Percentiles rank a stretch among this genome's conserved stretches.
Conservation (phyloP, 768 basidiomycete genomes). For the Paxillus ammoniavirescens region DNA sequence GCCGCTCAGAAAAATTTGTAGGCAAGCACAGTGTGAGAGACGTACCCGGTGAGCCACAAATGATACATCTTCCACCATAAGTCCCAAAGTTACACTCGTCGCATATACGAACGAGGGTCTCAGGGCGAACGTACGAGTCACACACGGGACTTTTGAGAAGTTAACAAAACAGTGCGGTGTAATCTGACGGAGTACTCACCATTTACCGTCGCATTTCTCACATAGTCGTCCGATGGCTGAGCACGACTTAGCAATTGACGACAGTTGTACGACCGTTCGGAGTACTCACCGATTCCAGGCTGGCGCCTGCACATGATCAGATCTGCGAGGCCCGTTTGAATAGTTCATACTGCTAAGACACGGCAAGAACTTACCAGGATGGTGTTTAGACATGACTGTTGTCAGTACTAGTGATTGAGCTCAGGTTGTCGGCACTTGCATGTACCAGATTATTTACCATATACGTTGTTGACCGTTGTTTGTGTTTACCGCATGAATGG, state of each 20-base stretch:
- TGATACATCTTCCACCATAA: constrained; percentile 96
- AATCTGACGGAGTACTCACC: constrained; percentile 49
- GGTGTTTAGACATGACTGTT: constrained; percentile 79
- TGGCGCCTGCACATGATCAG: constrained; percentile 98
- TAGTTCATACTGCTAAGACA: too few relatives aligned
- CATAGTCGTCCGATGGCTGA: constrained; percentile 95
- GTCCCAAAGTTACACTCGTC: constrained; percentile 99
- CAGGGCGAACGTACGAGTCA: constrained; percentile 98
- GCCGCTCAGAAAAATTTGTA: background rate
- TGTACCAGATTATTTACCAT: too few relatives aligned
- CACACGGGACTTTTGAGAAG: constrained; percentile 79
- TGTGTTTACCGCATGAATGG: too few relatives aligned
- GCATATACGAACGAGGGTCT: constrained; percentile 96
- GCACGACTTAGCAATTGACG: constrained; percentile 8
- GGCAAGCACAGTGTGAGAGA: background rate
- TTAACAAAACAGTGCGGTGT: background rate
- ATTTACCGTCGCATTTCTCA: constrained; percentile 99
- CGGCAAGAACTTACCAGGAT: constrained; percentile 56
- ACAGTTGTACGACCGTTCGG: background rate
- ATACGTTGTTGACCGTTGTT: too few relatives aligned
- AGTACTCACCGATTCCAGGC: constrained; percentile 84
- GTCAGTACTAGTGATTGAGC: constrained; percentile 8
- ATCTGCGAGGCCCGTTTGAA: constrained; percentile 50
- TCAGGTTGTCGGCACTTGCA: background rate
- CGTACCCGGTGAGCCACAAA: constrained; percentile 92